A percentile compares a stretch with the other conserved stretches of the same genome.
Conservation (phyloP, 1,284 basidiomycete species). For the Phellopilus nigrolimitatus region DNA sequence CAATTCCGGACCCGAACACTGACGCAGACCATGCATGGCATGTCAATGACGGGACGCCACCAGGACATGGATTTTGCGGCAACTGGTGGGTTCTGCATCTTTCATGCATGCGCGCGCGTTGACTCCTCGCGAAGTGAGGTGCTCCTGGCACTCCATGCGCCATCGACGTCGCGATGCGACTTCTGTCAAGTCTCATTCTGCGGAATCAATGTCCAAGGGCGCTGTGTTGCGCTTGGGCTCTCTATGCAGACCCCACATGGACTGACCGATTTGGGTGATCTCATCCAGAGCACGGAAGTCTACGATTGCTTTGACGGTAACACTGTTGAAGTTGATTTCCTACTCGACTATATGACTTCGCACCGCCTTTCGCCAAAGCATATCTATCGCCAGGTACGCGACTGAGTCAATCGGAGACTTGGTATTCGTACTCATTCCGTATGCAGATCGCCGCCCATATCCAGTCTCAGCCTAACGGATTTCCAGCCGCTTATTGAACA, state of each 20-base stretch:
- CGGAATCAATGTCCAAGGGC: slow-evolving; percentile 64
- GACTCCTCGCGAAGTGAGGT: slow-evolving; percentile 49
- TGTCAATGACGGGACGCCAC: slow-evolving; percentile 65
- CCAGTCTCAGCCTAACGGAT: slow-evolving; percentile 54
- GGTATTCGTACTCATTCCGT: slow-evolving; percentile 1
- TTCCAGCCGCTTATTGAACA: slow-evolving; percentile 60
- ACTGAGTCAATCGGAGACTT: slow-evolving; percentile 8
- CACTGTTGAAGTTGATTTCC: slow-evolving; percentile 69
- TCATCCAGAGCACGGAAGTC: slow-evolving; percentile 66
- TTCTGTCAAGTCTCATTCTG: slow-evolving; percentile 75
- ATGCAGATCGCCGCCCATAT: slow-evolving; percentile 57
- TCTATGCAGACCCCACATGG: slow-evolving; percentile 61
- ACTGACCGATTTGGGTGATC: slow-evolving; percentile 57
- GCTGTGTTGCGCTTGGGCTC: slow-evolving; percentile 59
- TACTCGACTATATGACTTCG: slow-evolving; percentile 67
- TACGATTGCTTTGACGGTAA: slow-evolving; percentile 76
- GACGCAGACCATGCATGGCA: slow-evolving; percentile 68
- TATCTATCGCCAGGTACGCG: slow-evolving; percentile 66
- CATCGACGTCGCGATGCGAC: slow-evolving; percentile 71
- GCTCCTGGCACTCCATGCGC: slow-evolving; percentile 61
- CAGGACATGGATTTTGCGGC: slow-evolving; percentile 70
- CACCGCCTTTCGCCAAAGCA: slow-evolving; percentile 56
- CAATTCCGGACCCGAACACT: slow-evolving; percentile 59
- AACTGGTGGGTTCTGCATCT: slow-evolving; percentile 50
- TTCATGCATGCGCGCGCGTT: slow-evolving; percentile 9